Conservation (phyloP, 2,329 filamentous ascomycete species). For the Leptographium procerum region DNA sequence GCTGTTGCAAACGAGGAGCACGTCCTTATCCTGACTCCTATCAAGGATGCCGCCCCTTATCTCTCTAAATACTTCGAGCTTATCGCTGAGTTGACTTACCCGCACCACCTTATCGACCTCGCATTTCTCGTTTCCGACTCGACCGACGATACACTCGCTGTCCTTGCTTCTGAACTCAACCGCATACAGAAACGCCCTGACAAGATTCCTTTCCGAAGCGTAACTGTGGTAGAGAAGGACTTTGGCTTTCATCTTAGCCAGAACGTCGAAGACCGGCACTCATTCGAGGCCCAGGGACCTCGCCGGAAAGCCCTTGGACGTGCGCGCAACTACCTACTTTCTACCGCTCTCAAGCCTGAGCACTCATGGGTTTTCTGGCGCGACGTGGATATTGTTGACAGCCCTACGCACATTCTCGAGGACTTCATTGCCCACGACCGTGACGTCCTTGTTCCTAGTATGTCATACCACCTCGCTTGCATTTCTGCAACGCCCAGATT, state of each 20-base stretch:
- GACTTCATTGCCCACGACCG: slow-evolving; percentile 91
- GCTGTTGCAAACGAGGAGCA: slow-evolving; percentile 73
- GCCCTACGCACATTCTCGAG: slow-evolving; percentile 75
- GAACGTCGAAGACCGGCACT: slow-evolving; percentile 70
- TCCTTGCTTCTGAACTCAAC: slow-evolving; percentile 73
- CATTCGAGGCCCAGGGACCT: slow-evolving; percentile 77
- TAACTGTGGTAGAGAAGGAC: slow-evolving; percentile 79
- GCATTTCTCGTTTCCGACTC: slow-evolving; percentile 91
- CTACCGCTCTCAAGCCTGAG: slow-evolving; percentile 74
- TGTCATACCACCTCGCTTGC: slow-evolving; percentile 19
- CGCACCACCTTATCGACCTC: slow-evolving; percentile 88
- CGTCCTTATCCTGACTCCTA: slow-evolving; percentile 81
- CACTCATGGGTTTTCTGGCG: slow-evolving; percentile 99
- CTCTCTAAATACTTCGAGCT: slow-evolving; percentile 90
- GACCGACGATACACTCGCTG: slow-evolving; percentile 80
- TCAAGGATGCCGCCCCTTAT: slow-evolving; percentile 77
- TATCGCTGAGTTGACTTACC: slow-evolving; percentile 79
- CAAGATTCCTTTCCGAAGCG: slow-evolving; percentile 74
- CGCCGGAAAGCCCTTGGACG: slow-evolving; percentile 81
- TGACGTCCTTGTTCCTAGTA: slow-evolving; percentile 92
- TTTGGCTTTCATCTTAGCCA: slow-evolving; percentile 70
- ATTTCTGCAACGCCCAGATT: not conserved
- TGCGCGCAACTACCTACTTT: slow-evolving; percentile 85
- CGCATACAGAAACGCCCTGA: slow-evolving; percentile 75
- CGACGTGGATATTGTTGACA: slow-evolving; percentile 92